Conservation (phyloP, 345 rosid genomes). For the Odontarrhena argentea region DNA sequence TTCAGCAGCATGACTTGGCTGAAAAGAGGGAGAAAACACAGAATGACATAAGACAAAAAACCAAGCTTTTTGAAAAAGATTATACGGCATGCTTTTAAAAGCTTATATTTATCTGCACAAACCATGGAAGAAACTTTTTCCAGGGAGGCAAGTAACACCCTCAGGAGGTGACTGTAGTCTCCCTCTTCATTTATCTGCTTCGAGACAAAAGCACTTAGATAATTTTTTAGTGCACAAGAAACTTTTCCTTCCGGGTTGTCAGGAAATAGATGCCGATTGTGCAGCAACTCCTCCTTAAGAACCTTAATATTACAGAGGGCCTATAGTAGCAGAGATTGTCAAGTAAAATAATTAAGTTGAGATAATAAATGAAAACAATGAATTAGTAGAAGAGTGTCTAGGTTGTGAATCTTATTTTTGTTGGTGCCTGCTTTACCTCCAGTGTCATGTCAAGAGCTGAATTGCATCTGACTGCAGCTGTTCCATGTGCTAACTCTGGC, state of each 20-base stretch:
- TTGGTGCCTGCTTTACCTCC: conserved; percentile 23
- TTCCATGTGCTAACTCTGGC: neutral
- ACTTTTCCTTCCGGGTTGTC: conserved; percentile 15
- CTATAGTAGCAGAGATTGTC: conserved; percentile 10
- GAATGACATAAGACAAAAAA: conserved; percentile 1
- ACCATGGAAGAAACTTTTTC: conserved; percentile 21
- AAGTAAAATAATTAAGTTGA: neutral
- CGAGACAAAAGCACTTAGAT: conserved; percentile 11
- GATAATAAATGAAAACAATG: neutral
- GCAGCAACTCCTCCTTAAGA: conserved; percentile 23
- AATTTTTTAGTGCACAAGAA: conserved; percentile 8
- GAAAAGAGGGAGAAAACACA: conserved; percentile 3
- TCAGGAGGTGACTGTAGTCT: conserved; percentile 17
- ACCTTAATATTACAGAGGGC: conserved; percentile 22
- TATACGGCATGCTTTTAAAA: neutral
- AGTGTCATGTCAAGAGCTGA: conserved; percentile 23
- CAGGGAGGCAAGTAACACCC: conserved; percentile 27
- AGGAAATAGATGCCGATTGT: neutral
- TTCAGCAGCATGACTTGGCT: conserved; percentile 22
- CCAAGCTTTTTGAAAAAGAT: neutral
- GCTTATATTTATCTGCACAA: conserved; percentile 6
- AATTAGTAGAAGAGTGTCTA: neutral
- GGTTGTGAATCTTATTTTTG: conserved; percentile 11
- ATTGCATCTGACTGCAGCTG: neutral
- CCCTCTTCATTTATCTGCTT: conserved; percentile 20